phyloP scores from a whole-genome alignment of 1,284 basidiomycete species.

The Paramarasmius palmivorus region DNA sequence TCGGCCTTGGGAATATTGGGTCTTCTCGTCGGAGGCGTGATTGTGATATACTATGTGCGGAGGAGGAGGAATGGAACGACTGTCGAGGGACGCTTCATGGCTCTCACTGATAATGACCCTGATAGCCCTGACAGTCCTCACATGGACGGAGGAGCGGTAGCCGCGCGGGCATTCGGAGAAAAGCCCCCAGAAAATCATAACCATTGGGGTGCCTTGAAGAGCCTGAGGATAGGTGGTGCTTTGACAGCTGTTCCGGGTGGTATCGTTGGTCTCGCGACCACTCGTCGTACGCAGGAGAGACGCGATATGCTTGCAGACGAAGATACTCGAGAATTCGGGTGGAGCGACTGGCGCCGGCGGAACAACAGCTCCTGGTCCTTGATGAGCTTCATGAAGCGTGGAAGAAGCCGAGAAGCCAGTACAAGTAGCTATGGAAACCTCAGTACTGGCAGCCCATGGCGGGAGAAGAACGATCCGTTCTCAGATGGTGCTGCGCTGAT shows the following conservation, averaged over 20 bases:
- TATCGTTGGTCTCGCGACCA: constrained; percentile 20
- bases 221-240: constrained; percentile 9
- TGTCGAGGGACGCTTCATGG: constrained; percentile 40
- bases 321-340: constrained; percentile 57
- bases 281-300: constrained; percentile 33
- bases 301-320: constrained; percentile 79
- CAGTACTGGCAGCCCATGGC: constrained; percentile 28
- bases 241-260: constrained; percentile 16
- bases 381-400: constrained; percentile 46
- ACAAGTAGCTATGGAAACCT: constrained; percentile 20
- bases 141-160: constrained; percentile 15
- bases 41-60: constrained; percentile 43
- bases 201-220: constrained; percentile 13
- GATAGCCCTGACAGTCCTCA: constrained; percentile 36
- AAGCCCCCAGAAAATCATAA: constrained; percentile 13
- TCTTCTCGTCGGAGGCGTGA: constrained; percentile 42
- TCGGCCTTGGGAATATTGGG: constrained; percentile 55
- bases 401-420: constrained; percentile 37
- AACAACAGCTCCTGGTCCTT: constrained; percentile 54
- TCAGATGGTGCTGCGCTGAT: constrained; percentile 42
- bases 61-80: constrained; percentile 29
- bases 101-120: constrained; percentile 38
- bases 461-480: constrained; percentile 57
- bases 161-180: constrained; percentile 12
- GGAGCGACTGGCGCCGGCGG: constrained; percentile 27